Evolutionary conservation across 2,329 filamentous ascomycete genomes (phyloP), one percentile per base, ranked within the genome.

Genomic region (Fusarium musae): DNA sequence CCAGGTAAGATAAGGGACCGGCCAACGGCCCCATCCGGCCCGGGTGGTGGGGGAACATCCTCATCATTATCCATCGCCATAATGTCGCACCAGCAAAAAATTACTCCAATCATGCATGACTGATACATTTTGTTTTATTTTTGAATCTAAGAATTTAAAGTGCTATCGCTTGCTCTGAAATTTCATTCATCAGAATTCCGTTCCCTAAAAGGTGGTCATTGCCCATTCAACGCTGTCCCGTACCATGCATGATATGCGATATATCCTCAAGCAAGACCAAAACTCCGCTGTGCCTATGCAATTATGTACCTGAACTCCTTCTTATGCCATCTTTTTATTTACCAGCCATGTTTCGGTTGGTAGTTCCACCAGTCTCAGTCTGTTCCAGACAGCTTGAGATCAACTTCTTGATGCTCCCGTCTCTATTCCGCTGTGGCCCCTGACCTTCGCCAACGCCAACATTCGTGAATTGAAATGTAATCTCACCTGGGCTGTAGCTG

Each of bases 251-350:
- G 36, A 56, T 52, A 53, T 30, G n/a, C 21, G 30, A 56, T 57
- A 49, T 34, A 30, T 53, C 32, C 23, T 32, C 26, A 52, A 57
- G 37, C 43, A 59, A 39, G 37, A 17, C 61, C 58, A 39, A 43
- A 63, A 69, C 66, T 63, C 50, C 58, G 32, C 30, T 59, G 16
- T 59, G 28, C 43, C 30, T 39, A 59, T 65, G 59, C 59, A 59
- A 30, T 43, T 21, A 47, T 64, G 34, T 53, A 60, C 59, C 66
- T n/a, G 46, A 74, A 73, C 71, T 72, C 71, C 70, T 54, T 57
- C 50, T 54, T 47, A 72, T 74, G 71, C 71, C 37, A 30, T 47
- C 15, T 28, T 49, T 40, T 39, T 37, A 32, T 39, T 40, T 39
- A 15, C 16, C 30, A 46, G 23, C 34, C 59, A 68, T 56, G n/a